Conservation (phyloP, 2,329 filamentous ascomycete genomes). For the Colletotrichum shisoi region DNA sequence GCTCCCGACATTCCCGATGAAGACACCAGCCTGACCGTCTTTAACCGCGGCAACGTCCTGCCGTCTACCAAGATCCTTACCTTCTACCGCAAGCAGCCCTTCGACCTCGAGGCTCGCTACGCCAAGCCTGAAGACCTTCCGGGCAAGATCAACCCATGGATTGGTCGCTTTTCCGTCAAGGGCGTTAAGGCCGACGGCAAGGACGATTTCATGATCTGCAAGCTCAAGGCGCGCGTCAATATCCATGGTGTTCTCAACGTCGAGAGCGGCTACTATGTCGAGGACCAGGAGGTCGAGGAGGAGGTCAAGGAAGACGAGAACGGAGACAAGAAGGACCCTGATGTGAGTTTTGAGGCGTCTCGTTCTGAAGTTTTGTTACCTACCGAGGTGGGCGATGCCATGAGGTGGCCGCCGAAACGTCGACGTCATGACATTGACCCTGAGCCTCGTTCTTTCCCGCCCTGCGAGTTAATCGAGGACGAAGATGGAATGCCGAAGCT, state of each 20-base stretch:
- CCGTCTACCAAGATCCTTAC: slow-evolving; percentile 99
- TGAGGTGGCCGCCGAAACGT: slow-evolving; percentile 27
- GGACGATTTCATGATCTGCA: slow-evolving; percentile 99
- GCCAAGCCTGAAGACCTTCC: slow-evolving; percentile 85
- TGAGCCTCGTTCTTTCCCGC: not conserved
- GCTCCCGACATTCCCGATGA: slow-evolving; percentile 97
- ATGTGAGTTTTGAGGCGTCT: slow-evolving; percentile 65
- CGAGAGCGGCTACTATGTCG: slow-evolving; percentile 96
- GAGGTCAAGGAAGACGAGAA: slow-evolving; percentile 77
- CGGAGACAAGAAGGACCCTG: slow-evolving; percentile 70
- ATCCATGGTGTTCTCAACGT: slow-evolving; percentile 96
- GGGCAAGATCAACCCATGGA: slow-evolving; percentile 91
- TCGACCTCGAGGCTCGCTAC: slow-evolving; percentile 95
- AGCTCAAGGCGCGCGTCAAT: slow-evolving; percentile 96
- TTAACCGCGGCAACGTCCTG: slow-evolving; percentile 96
- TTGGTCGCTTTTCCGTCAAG: slow-evolving; percentile 97
- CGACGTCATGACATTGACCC: slow-evolving; percentile 13
- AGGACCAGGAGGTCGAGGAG: slow-evolving; percentile 97
- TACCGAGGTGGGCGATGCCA: slow-evolving; percentile 10
- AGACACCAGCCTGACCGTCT: slow-evolving; percentile 95
- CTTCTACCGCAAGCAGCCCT: slow-evolving; percentile 98
- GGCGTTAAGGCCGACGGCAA: slow-evolving; percentile 91
- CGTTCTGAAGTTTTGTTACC: slow-evolving; percentile 17
- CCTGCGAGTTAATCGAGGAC: slow-evolving; percentile 16
- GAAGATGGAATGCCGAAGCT: slow-evolving; percentile 40